Base-by-base conservation (phyloP, 2,329 filamentous ascomycete species). In the Xylariales sp. region DNA sequence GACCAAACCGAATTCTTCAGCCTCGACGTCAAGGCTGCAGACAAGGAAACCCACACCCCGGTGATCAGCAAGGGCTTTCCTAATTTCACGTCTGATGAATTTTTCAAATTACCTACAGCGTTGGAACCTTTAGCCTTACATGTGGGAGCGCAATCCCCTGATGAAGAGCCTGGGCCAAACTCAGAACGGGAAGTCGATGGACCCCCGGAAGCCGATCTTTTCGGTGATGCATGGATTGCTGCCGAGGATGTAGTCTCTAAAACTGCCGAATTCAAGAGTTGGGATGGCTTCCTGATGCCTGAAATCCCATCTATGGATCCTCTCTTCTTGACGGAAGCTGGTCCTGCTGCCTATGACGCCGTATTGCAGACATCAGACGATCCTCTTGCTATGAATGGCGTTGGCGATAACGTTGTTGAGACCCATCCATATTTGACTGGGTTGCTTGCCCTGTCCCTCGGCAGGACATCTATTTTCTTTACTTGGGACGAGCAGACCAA, bases 401-500 rank as follows among this genome's bases (percentile, higher is more conserved):
- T 53, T 6, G 52, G 62, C 3, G 55, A 65, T 5, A 55, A 65
- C 11, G 53, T 74, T 10, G 56, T 82, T 3, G 66, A 76, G 33
- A 57, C 66, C 2, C 64, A 59, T 15, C 54, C 65, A 5, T 83
- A 78, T 51, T 60, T 69, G 34, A 58, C 69, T 14, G 82, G 80
- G 10, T 63, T 91, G 1, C 66, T 84, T 43, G 74, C 79, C 11
- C 65, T 91, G 1, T 77, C 79, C 0, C 71, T 89, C 5, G 87
- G 86, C 1, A 72, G 85, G 33, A 81, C 80, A 27, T 90, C 86
- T 0, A 68, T 84, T 2, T 72, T 93, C 23, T 93, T 88, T 56
- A 54, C 60, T 0, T 88, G 78, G 69, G 66, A 81, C 35, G 55
- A 67, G 3, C 63, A 66, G 3, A 67, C 67, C 19, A 61, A 60